Conservation (phyloP, 768 basidiomycete species). For the Podaxis sp. region DNA sequence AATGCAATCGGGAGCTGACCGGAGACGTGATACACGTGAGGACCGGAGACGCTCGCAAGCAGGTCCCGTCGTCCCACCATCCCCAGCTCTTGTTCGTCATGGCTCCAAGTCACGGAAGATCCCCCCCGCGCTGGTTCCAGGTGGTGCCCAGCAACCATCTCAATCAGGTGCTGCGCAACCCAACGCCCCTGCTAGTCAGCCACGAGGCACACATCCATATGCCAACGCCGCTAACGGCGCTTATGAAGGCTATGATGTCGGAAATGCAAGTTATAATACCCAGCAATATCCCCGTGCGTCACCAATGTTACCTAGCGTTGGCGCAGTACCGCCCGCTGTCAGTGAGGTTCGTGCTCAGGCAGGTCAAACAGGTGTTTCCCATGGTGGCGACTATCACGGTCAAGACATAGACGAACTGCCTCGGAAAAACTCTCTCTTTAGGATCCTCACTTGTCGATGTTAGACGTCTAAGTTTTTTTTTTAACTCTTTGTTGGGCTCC, state of each 20-base stretch:
- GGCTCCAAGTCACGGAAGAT: constrained; percentile 71
- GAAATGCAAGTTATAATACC: constrained; percentile 56
- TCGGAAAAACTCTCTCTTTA: constrained; percentile 56
- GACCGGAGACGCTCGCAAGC: constrained; percentile 66
- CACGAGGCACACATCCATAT: constrained; percentile 64
- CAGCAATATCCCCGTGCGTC: constrained; percentile 77
- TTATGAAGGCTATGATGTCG: constrained; percentile 51
- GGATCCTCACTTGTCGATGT: constrained; percentile 79
- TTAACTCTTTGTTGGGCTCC: constrained; percentile 25
- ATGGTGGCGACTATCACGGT: constrained; percentile 54
- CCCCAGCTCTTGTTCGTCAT: constrained; percentile 75
- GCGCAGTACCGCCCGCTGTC: constrained; percentile 68
- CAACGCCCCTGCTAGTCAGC: constrained; percentile 63
- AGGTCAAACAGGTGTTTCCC: constrained; percentile 66
- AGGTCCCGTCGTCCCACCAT: constrained; percentile 62
- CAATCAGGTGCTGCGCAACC: constrained; percentile 74
- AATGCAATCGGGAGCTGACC: constrained; percentile 61
- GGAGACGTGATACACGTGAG: constrained; percentile 61
- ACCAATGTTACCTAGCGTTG: constrained; percentile 74
- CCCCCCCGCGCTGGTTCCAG: constrained; percentile 59
- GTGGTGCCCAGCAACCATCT: constrained; percentile 63
- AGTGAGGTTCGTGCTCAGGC: constrained; percentile 70
- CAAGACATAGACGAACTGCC: constrained; percentile 54
- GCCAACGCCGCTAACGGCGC: constrained; percentile 56
- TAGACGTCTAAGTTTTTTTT: constrained; percentile 32